Percentiles rank a stretch among this genome's conserved stretches.
Conservation (phyloP, 306 rosid species). For the Medicago lupulina region DNA sequence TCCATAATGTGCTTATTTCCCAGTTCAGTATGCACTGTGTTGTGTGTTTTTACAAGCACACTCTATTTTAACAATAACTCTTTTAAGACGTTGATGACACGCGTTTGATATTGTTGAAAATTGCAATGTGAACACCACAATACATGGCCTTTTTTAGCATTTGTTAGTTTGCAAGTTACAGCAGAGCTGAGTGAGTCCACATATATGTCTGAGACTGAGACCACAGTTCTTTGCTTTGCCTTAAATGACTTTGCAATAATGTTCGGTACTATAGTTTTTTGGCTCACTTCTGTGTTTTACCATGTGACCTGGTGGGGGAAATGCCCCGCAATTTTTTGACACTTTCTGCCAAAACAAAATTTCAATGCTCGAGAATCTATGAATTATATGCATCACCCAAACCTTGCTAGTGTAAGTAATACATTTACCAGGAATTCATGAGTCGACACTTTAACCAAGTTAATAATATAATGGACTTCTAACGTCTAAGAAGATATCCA, state of each 20-base stretch:
- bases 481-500: too few species aligned
- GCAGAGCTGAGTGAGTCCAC: background rate
- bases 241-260: constrained; percentile 49
- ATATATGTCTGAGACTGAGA: background rate
- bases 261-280: constrained; percentile 27
- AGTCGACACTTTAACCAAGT: too few species aligned
- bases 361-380: background rate
- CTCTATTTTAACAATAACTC: too few species aligned
- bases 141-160: background rate
- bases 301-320: constrained; percentile 43
- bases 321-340: constrained; percentile 40
- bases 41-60: too few species aligned
- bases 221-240: constrained; percentile 38
- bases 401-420: background rate
- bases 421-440: too few species aligned
- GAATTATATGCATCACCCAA: background rate
- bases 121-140: background rate
- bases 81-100: background rate
- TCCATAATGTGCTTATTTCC: too few species aligned
- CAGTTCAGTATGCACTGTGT: too few species aligned
- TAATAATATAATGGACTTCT: too few species aligned
- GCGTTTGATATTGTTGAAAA: background rate
- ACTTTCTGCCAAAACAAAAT: background rate
- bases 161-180: background rate
- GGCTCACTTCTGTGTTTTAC: constrained; percentile 39